Evolutionary conservation across 148 eudicot species (phyloP).

Genomic region (Camellia japonica): DNA sequence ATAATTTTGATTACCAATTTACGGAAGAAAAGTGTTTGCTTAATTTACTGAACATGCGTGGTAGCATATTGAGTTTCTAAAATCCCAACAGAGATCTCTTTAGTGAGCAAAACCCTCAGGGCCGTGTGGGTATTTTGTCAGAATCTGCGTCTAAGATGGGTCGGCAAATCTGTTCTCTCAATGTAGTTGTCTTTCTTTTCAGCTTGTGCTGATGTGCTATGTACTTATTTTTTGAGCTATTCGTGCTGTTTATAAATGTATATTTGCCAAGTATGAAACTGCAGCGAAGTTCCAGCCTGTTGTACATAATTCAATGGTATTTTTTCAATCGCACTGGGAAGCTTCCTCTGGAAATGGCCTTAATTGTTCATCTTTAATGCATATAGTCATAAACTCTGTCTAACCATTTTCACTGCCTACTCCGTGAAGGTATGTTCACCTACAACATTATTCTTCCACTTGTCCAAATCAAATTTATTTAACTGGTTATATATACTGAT

Average conservation of each 20-base stretch:
- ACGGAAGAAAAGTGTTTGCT: too few relatives aligned
- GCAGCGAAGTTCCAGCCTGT: conserved; percentile 76
- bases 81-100: neutral
- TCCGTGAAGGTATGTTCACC: conserved; percentile 58
- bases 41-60: too few relatives aligned
- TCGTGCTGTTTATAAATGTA: conserved; percentile 67
- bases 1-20: too few relatives aligned
- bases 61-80: neutral
- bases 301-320: conserved; percentile 69
- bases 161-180: neutral
- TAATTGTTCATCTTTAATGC: conserved; percentile 68
- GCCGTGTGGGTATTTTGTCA: neutral
- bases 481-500: neutral
- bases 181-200: neutral
- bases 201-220: neutral
- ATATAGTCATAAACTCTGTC: conserved; percentile 71
- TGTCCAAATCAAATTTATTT: neutral
- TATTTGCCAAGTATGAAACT: conserved; percentile 62
- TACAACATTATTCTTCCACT: neutral
- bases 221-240: conserved; percentile 5
- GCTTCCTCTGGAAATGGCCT: conserved; percentile 38
- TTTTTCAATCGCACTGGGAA: conserved; percentile 71
- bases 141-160: neutral
- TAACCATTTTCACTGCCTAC: conserved; percentile 54
- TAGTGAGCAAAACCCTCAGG: neutral